phyloP scores from a whole-genome alignment of 177 flowering plant species.

The Vitis hybrid region DNA sequence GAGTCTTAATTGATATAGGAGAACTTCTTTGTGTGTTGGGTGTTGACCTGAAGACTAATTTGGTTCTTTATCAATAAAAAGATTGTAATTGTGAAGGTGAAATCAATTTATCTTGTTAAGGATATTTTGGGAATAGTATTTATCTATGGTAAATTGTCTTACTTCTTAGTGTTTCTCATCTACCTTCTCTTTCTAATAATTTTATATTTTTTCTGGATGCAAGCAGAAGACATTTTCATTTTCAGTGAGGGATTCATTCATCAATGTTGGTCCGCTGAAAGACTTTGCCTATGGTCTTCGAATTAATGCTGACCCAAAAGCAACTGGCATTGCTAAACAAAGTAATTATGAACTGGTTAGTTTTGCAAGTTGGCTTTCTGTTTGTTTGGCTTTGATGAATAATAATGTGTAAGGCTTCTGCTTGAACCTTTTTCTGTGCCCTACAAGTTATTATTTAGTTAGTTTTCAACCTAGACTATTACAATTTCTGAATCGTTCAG shows the following conservation, averaged over 20 bases:
- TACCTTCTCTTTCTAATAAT: conserved; percentile 3
- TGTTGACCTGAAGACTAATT: too few relatives aligned
- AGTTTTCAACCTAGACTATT: not conserved
- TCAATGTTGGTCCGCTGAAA: conserved; percentile 92
- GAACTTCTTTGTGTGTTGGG: too few relatives aligned
- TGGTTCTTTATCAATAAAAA: too few relatives aligned
- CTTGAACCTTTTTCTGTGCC: not conserved
- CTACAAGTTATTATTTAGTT: not conserved
- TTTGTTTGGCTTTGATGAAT: not conserved
- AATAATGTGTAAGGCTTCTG: not conserved
- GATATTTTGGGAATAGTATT: too few relatives aligned
- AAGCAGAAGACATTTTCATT: conserved; percentile 86
- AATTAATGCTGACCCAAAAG: conserved; percentile 88
- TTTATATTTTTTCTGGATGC: conserved; percentile 10
- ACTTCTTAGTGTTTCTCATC: not conserved
- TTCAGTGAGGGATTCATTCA: conserved; percentile 91
- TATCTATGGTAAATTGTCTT: not conserved
- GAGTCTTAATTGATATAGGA: too few relatives aligned
- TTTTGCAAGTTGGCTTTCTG: not conserved
- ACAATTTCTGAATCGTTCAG: not conserved
- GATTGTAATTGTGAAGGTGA: too few relatives aligned
- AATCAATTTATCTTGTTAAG: too few relatives aligned
- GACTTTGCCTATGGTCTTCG: conserved; percentile 95
- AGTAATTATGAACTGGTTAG: conserved; percentile 97
- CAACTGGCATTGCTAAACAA: conserved; percentile 86